Evolutionary conservation across 1,284 basidiomycete genomes (phyloP), one percentile per base, ranked within the genome.

Genomic region (Sutorius eximius): DNA sequence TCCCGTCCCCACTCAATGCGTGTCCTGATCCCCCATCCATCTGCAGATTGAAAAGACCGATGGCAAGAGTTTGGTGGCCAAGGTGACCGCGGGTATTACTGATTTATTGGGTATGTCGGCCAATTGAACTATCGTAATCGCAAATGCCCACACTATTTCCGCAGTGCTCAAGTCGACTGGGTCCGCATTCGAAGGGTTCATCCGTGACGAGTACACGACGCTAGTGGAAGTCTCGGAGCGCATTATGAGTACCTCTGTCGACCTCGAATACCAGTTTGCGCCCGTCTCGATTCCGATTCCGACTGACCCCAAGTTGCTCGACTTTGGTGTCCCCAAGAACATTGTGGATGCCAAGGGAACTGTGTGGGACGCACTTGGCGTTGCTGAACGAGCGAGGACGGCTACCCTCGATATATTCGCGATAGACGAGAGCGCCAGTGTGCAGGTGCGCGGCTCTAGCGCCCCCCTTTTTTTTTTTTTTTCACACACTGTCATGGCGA

Each of bases 151-250:
- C 9, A 13, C 2, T 5, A 0, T 4, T 2, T 32, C 10, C 24
- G 20, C 59, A 92, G 94, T 98, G 12, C 82, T 97, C 66, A 98
- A 98, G 75, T 87, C 90, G 40, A 86, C 88, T 13, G 95, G 93
- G 5, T 94, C 92, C 0, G 84, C 89, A 0, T 98, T 98, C 69
- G 81, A 88, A 61, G 80, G 82, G 49, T 98, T 95, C 73, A 73
- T 89, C 56, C 80, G 83, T 3, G 95, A 98, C 72, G 91, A 95
- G 68, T 93, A 87, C 74, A 95, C 95, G 30, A 96, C 93, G 1
- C 83, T 97, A 11, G 75, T 70, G 15, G 86, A 89, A 61, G 91
- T 93, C 47, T 71, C 86, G 63, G 93, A 96, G 62, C 83, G 94
- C n/a, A 87, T 95, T 66, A 88, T 96, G 74, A 91, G 89, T 27